Evolutionary conservation across 495 filamentous ascomycete genomes (phyloP), one percentile per base, ranked within the genome.

Genomic region (Astrothelium subdiscretum): DNA sequence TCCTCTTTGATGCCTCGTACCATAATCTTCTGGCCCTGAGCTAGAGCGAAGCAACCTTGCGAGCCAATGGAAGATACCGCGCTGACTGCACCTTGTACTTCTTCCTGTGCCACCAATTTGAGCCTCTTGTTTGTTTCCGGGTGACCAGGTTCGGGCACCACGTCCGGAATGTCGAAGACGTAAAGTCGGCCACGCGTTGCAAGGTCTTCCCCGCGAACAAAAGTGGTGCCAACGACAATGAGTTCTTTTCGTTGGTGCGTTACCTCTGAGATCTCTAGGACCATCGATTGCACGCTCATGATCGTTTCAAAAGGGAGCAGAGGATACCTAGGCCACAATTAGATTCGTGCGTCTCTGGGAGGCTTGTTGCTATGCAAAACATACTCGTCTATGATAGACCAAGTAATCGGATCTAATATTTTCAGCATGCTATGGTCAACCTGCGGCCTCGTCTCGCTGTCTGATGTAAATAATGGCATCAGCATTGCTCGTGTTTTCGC

Each of bases 11-110:
- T 79, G 40, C 94, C 94, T 58, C 94, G 80, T 2, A 99, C 91
- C 88, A 97, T 94, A 71, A 90, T 88, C 70, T 99, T 99, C 68
- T 97, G 94, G 1, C 94, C 94, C 70, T 99, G 95, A 0, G 91
- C 91, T 15, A 88, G 87, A 42, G 96, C 84, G 75, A 97, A 80
- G 62, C 96, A 88, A 0, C 92, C 92, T 69, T 97, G 91, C 0
- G 87, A 91, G n/a, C 94, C 94, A 35, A 96, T 85, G 31, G 87
- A 84, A 3, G 88, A 91, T 13, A 99, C 66, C 0, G 89, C 88
- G 3, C 91, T 96, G 13, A 99, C 88, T n/a, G 92, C 91, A 1
- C 94, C 94, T 62, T 92, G 89, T 31, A 96, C 90, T 26, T 92
- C 88, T 68, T 97, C 94, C 63, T 88, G 87, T 6, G 88, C 87